Base-by-base conservation (phyloP, 768 basidiomycete genomes). In the Collybia nuda region DNA sequence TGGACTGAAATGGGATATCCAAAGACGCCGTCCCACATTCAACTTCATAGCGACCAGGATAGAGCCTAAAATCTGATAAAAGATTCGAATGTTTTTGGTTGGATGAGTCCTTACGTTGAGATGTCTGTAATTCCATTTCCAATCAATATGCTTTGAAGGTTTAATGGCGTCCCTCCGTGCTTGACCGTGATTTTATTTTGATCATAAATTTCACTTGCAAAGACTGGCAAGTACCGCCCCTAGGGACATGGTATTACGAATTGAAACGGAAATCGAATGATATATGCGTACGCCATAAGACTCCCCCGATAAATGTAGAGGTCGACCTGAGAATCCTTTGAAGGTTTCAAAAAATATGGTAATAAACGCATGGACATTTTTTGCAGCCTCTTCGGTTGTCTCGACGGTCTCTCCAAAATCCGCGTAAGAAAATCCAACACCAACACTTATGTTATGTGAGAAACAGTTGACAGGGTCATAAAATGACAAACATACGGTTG, bases 321-420 rank as follows among this genome's bases (percentile, higher is more conserved):
- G 70, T 19, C 89, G 68, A 2, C 86, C 86, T 42, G 80, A 63
- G 65, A 88, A 90, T 55, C 88, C 78, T 12, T 75, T 71, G 70
- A 92, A 93, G 0, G 84, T 84, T 55, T 90, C 85, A 57, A 90
- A 88, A 68, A 91, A 90, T 48, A 93, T 85, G 2, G 80, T 71
- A 47, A 91, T 72, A 66, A 92, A 92, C 0, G 88, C 84, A 43
- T 85, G 75, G 35, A 91, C 71, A 58, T 92, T 86, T 54, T 78
- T 80, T 3, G 88, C 86, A 0, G 90, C 90, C n/a, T 84, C 84
- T 65, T 92, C 89, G 0, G 90, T 88, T 0, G 86, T 90, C 50
- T 80, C 82, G 15, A 89, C 72, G 0, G 75, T 80, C 67, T 88
- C 81, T 2, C 83, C 85, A 52, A 76, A 80, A 54, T 88, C 85